Conservation (phyloP, 257 asterid species). For the Plantago major region DNA sequence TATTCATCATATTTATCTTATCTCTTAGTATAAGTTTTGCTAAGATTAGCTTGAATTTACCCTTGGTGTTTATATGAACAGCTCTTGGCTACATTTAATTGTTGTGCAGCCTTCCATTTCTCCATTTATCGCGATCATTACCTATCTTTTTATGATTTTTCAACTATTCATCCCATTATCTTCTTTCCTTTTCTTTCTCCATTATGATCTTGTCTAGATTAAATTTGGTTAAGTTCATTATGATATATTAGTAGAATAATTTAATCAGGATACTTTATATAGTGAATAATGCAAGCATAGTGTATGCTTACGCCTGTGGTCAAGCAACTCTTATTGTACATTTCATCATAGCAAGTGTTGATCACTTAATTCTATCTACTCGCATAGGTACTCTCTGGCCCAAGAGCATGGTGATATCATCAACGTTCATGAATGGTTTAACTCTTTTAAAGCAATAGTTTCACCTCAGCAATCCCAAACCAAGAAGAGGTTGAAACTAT, state of each 20-base stretch:
- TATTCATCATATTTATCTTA: too few species aligned
- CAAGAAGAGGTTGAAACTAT: slow-evolving; percentile 43
- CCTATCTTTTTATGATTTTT: too few species aligned
- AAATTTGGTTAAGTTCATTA: too few species aligned
- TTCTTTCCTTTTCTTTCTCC: too few species aligned
- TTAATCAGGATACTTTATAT: background rate
- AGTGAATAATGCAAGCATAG: background rate
- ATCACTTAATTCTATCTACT: slow-evolving; percentile 7
- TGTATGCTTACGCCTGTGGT: background rate
- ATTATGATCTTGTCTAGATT: too few species aligned
- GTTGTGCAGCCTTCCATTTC: too few species aligned
- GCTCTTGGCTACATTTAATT: too few species aligned
- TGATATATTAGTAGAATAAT: background rate
- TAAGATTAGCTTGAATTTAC: too few species aligned
- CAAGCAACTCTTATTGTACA: background rate
- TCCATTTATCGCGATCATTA: too few species aligned
- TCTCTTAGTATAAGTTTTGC: too few species aligned
- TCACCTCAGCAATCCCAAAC: slow-evolving; percentile 31
- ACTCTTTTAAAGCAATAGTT: slow-evolving; percentile 64
- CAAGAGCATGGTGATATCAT: slow-evolving; percentile 96
- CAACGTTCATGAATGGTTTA: slow-evolving; percentile 90
- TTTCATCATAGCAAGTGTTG: background rate
- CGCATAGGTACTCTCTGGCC: slow-evolving; percentile 70
- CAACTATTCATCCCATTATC: too few species aligned
- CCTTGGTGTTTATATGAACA: too few species aligned